Conservation (phyloP, 192 early-diverging fungal genomes). For the Kappamyces sp. region DNA sequence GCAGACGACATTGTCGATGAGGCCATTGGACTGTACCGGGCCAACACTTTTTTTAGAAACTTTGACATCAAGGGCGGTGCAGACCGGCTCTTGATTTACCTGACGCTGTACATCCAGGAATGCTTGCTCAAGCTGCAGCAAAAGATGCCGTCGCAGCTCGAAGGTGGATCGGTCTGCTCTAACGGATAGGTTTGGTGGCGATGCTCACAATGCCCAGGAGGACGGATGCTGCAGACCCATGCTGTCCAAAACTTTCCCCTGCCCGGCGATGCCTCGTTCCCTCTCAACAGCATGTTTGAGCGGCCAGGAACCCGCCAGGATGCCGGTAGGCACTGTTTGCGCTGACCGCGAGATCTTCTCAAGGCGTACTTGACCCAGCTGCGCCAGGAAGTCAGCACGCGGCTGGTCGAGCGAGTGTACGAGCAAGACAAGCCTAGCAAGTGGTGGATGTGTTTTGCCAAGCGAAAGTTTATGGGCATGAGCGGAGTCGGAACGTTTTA, state of each 20-base stretch:
- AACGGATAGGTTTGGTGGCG: conserved; percentile 47
- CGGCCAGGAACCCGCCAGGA: conserved; percentile 64
- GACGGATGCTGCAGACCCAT: conserved; percentile 70
- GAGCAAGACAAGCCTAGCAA: conserved; percentile 81
- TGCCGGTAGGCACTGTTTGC: conserved; percentile 48
- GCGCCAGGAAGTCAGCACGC: conserved; percentile 76
- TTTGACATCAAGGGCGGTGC: conserved; percentile 95
- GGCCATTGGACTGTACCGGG: conserved; percentile 86
- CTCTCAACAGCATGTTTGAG: conserved; percentile 84
- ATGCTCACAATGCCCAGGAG: conserved; percentile 57
- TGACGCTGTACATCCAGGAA: conserved; percentile 87
- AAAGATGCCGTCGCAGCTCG: conserved; percentile 11
- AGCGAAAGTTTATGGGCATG: conserved; percentile 98
- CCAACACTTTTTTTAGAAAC: conserved; percentile 97
- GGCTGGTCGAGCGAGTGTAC: conserved; percentile 75
- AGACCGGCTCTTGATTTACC: conserved; percentile 93
- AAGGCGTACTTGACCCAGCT: conserved; percentile 84
- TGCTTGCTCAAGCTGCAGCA: conserved; percentile 51
- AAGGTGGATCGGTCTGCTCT: no score
- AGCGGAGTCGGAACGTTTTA: conserved; percentile 38
- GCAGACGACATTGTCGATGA: conserved; percentile 90
- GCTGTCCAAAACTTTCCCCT: conserved; percentile 87
- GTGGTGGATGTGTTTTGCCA: conserved; percentile 99
- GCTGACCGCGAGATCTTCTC: conserved; percentile 54
- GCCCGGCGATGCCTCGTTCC: conserved; percentile 89